Conservation (phyloP, 1,139 yeast genomes). For the Taphrina wiesneri region DNA sequence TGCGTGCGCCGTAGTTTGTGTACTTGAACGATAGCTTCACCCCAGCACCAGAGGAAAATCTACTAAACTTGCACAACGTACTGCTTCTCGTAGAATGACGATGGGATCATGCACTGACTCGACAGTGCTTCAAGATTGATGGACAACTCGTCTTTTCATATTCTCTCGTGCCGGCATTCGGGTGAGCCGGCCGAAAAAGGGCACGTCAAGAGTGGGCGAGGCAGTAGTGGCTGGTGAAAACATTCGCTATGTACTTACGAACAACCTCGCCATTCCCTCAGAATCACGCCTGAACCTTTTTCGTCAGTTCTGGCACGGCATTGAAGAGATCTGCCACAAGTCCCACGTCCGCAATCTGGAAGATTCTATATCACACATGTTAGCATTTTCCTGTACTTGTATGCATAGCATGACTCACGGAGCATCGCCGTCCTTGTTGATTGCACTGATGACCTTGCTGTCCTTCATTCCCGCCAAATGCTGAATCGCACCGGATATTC, state of each 20-base stretch:
- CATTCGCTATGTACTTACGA: neutral
- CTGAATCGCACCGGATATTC: constrained; percentile 95
- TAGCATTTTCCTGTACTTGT: neutral
- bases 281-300: constrained; percentile 45
- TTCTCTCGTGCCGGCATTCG: constrained; percentile 49
- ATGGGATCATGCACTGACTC: neutral
- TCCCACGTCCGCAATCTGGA: constrained; percentile 86
- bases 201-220: neutral
- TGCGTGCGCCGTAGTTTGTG: constrained; percentile 42
- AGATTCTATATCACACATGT: constrained; percentile 50
- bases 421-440: constrained; percentile 70
- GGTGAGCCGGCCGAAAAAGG: constrained; percentile 40
- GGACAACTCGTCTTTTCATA: constrained; percentile 47
- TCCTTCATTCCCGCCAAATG: constrained; percentile 99
- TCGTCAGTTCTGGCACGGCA: constrained; percentile 81
- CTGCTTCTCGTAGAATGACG: neutral
- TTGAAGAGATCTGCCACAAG: constrained; percentile 86
- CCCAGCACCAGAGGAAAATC: constrained; percentile 14
- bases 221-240: too few relatives aligned
- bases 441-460: constrained; percentile 87
- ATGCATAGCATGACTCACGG: constrained; percentile 48
- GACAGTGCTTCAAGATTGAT: constrained; percentile 45
- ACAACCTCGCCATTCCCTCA: too few relatives aligned
- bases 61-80: constrained; percentile 6
- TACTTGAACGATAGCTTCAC: constrained; percentile 41